phyloP scores from a whole-genome alignment of 2,329 filamentous ascomycete genomes.

The Ophiocordyceps camponoti-floridani region DNA sequence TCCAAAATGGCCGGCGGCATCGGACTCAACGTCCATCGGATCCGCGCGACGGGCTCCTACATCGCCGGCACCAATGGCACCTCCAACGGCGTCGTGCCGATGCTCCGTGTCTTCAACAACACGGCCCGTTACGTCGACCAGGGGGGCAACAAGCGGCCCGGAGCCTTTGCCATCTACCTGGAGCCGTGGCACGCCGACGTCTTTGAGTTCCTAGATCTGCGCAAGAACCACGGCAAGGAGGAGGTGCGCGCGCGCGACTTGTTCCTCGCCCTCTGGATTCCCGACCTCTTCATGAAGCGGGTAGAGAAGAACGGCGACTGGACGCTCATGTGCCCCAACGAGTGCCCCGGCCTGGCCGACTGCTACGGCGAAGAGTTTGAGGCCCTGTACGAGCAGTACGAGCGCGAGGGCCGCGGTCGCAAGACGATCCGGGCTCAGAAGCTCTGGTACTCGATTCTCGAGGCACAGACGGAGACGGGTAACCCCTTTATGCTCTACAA shows the following conservation, averaged over 20 bases:
- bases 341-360: conserved; percentile 86
- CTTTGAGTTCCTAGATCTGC: conserved; percentile 90
- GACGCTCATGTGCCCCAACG: conserved; percentile 97
- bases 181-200: conserved; percentile 98
- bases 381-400: conserved; percentile 83
- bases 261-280: conserved; percentile 96
- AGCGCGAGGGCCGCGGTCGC: conserved; percentile 71
- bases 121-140: conserved; percentile 97
- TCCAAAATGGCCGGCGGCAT: conserved; percentile 99
- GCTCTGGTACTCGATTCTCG: conserved; percentile 96
- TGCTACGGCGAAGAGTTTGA: conserved; percentile 97
- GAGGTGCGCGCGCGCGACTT: conserved; percentile 92
- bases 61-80: conserved; percentile 97
- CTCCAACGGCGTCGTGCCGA: conserved; percentile 91
- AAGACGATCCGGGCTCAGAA: conserved; percentile 94
- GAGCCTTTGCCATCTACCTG: conserved; percentile 95
- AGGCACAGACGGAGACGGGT: conserved; percentile 96
- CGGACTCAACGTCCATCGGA: conserved; percentile 88
- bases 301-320: conserved; percentile 92
- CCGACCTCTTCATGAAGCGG: conserved; percentile 99
- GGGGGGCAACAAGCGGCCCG: conserved; percentile 96
- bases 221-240: conserved; percentile 99
- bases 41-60: conserved; percentile 93
- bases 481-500: conserved; percentile 99
- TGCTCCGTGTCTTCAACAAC: conserved; percentile 99